A percentile compares a stretch with the other conserved stretches of the same genome.
Conservation (phyloP, 371 early-diverging fungal species). For the Coemansia sp. region DNA sequence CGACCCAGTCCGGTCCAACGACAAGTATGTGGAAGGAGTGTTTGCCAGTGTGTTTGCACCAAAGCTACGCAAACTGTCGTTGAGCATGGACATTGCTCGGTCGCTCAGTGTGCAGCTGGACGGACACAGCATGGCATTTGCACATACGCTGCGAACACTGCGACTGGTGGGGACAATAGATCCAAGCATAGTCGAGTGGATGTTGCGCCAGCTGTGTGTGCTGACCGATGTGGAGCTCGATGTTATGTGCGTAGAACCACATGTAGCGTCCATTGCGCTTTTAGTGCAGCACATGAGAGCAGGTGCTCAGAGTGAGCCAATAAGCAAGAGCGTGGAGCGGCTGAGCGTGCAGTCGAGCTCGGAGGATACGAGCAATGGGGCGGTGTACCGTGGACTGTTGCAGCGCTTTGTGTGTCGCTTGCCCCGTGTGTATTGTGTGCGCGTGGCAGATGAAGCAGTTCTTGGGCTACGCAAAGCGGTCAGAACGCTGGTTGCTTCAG, state of each 20-base stretch:
- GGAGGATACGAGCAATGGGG: too few species aligned
- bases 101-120: background rate
- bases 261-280: background rate
- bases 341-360: too few species aligned
- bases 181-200: background rate
- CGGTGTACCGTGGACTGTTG: slow-evolving; percentile 5
- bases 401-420: slow-evolving; percentile 3
- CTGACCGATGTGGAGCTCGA: background rate
- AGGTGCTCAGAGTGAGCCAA: too few species aligned
- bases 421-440: background rate
- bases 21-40: background rate
- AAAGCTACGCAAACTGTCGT: background rate
- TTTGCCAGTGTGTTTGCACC: background rate
- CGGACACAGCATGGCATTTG: background rate
- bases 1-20: background rate
- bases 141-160: background rate
- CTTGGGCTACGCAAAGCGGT: background rate
- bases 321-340: too few species aligned
- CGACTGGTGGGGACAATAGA: background rate
- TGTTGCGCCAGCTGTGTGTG: background rate
- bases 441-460: background rate
- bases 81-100: background rate
- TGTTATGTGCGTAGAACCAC: background rate
- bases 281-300: background rate
- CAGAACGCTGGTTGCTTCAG: slow-evolving; percentile 5